Conservation (phyloP, 257 asterid species). For the Mitragyna speciosa region DNA sequence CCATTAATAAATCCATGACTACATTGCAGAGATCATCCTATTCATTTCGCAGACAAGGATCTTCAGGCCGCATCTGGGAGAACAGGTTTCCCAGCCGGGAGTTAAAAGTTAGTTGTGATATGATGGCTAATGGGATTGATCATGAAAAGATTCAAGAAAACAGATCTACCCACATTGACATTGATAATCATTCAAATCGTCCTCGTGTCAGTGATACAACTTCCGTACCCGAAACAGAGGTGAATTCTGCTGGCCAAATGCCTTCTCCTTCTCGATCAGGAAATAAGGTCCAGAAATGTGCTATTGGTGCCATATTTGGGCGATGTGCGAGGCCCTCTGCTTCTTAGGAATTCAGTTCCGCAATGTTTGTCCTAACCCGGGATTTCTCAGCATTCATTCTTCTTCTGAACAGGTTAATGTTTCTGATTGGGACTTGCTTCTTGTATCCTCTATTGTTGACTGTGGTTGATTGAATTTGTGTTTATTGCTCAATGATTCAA, state of each 20-base stretch:
- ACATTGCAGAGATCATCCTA: constrained; percentile 63
- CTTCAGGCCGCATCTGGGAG: constrained; percentile 73
- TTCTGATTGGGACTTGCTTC: neutral
- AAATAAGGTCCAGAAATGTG: constrained; percentile 33
- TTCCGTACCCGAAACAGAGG: neutral
- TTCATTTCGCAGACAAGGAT: constrained; percentile 77
- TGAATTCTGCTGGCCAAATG: neutral
- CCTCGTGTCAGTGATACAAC: neutral
- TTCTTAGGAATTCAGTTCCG: constrained; percentile 15
- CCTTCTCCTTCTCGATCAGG: constrained; percentile 25
- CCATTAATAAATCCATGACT: constrained; percentile 37
- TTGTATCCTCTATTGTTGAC: neutral
- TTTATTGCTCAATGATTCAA: neutral
- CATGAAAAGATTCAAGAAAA: constrained; percentile 10
- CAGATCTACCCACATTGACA: neutral
- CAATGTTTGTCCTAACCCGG: neutral
- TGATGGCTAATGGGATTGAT: neutral
- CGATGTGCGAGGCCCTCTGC: constrained; percentile 33
- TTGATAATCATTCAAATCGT: neutral
- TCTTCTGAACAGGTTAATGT: neutral
- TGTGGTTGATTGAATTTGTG: neutral
- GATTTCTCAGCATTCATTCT: neutral
- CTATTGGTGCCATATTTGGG: constrained; percentile 33
- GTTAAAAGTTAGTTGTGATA: neutral
- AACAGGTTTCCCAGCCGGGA: constrained; percentile 15